Percentiles rank a stretch among this genome's conserved stretches.
Evolutionary conservation across 768 basidiomycete species (phyloP).

Genomic region (Suillus occidentalis): DNA sequence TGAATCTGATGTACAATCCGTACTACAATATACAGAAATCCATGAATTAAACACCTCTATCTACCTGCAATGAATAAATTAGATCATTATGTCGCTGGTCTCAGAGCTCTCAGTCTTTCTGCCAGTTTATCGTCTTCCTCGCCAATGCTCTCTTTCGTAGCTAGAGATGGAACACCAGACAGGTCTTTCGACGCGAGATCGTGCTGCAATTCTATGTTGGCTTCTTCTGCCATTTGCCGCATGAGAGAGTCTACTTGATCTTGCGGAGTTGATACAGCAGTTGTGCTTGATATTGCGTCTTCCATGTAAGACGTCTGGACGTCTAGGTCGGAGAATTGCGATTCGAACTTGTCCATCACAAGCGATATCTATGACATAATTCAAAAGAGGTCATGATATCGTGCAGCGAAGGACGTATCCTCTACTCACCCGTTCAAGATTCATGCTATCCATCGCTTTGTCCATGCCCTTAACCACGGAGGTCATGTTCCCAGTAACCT

Average conservation of each 20-base stretch:
- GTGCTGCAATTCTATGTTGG: slow-evolving; percentile 92
- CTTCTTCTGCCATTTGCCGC: slow-evolving; percentile 95
- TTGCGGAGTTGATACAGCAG: slow-evolving; percentile 90
- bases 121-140: slow-evolving; percentile 85
- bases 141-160: slow-evolving; percentile 51
- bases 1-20: background rate
- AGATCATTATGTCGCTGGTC: slow-evolving; percentile 62
- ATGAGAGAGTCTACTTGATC: slow-evolving; percentile 94
- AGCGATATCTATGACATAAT: slow-evolving; percentile 73
- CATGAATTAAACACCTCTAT: background rate
- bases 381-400: background rate
- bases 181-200: slow-evolving; percentile 73
- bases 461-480: slow-evolving; percentile 98
- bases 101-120: slow-evolving; percentile 82
- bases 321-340: slow-evolving; percentile 94
- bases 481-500: slow-evolving; percentile 96
- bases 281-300: slow-evolving; percentile 90
- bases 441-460: slow-evolving; percentile 99
- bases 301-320: slow-evolving; percentile 99
- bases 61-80: background rate
- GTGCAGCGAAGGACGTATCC: background rate
- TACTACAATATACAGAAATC: background rate
- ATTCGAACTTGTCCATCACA: slow-evolving; percentile 99
- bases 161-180: slow-evolving; percentile 53
- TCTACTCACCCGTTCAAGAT: slow-evolving; percentile 82